phyloP scores from a whole-genome alignment of 106 monocot genomes.

The Allium fistulosum region DNA sequence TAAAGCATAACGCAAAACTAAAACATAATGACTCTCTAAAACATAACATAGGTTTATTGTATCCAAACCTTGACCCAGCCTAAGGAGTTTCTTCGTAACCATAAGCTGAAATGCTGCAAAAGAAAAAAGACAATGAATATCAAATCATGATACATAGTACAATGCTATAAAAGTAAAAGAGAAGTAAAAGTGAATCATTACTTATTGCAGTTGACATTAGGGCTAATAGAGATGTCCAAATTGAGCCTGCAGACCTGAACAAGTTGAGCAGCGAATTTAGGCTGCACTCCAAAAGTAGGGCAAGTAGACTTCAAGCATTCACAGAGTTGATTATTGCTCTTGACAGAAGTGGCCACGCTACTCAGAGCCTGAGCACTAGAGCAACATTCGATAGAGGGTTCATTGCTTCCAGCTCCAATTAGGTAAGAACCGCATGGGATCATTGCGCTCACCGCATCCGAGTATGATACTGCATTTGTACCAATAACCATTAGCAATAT shows the following conservation, averaged over 20 bases:
- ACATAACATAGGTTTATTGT: no score
- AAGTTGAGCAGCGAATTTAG: constrained; percentile 22
- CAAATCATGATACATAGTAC: no score
- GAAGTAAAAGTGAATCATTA: no score
- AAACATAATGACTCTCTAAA: no score
- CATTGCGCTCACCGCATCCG: constrained; percentile 58
- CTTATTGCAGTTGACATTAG: constrained; percentile 45
- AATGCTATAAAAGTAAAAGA: no score
- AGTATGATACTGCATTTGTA: constrained; percentile 31
- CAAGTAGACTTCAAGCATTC: constrained; percentile 48
- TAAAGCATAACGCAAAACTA: no score
- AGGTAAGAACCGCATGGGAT: constrained; percentile 64
- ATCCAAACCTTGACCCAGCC: no score
- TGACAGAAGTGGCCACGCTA: constrained; percentile 22
- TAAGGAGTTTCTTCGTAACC: no score
- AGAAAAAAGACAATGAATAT: no score
- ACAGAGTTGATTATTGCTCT: constrained; percentile 27
- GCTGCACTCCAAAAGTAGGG: constrained; percentile 63
- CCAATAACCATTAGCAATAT: neutral
- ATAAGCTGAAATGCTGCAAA: no score
- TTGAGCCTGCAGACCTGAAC: constrained; percentile 42
- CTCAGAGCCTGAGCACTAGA: constrained; percentile 35
- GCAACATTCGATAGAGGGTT: constrained; percentile 55
- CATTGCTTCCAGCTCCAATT: constrained; percentile 17
- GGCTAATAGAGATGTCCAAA: constrained; percentile 34